Conservation (phyloP, 176 grass and related monocot genomes). For the Avena atlantica region DNA sequence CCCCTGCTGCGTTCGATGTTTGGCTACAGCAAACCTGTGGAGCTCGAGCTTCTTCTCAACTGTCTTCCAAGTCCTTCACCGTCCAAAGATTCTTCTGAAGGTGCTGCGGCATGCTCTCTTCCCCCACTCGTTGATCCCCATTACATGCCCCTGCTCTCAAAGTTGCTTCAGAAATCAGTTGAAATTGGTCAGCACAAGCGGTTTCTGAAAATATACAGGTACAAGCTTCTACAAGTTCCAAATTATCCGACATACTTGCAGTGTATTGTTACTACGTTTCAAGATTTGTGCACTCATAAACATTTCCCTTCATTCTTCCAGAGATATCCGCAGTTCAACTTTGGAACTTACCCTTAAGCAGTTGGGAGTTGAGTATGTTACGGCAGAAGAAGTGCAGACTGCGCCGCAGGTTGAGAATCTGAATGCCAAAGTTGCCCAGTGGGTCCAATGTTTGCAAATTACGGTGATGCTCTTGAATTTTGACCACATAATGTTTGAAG, state of each 20-base stretch:
- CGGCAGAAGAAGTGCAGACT: constrained; percentile 62
- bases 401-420: constrained; percentile 47
- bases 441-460: constrained; percentile 59
- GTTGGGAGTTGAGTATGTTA: constrained; percentile 64
- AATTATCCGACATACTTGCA: not conserved
- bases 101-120: too few species aligned
- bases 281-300: constrained; percentile 8
- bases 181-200: constrained; percentile 55
- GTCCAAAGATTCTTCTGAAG: constrained; percentile 29
- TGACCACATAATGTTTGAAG: not conserved
- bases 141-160: constrained; percentile 52
- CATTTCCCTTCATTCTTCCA: constrained; percentile 9
- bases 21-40: constrained; percentile 66
- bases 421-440: constrained; percentile 56
- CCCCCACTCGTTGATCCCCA: constrained; percentile 48
- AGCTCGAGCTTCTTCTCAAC: constrained; percentile 49
- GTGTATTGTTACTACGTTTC: not conserved
- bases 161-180: constrained; percentile 57
- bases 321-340: constrained; percentile 53
- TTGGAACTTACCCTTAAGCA: constrained; percentile 59
- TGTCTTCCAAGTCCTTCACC: constrained; percentile 47
- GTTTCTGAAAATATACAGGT: constrained; percentile 72
- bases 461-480: constrained; percentile 47
- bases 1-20: not conserved
- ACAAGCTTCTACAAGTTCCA: not conserved